A percentile compares a stretch with the other conserved stretches of the same genome.
phyloP scores from a whole-genome alignment of 2,329 filamentous ascomycete genomes.

The Calonectria ilicicola region DNA sequence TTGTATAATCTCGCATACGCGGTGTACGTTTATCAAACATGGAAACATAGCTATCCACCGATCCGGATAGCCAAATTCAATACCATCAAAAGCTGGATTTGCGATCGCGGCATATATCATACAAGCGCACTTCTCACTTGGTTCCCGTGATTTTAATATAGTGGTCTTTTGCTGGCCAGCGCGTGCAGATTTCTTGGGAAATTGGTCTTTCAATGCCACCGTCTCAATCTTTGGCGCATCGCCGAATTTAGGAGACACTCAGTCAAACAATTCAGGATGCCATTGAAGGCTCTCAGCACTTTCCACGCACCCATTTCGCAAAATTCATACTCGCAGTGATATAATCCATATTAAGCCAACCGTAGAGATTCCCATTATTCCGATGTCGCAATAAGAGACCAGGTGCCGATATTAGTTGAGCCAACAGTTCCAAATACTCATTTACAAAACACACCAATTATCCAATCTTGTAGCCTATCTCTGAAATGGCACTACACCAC shows the following conservation, averaged over 20 bases:
- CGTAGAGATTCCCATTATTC: too few species aligned
- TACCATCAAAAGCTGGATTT: slow-evolving; percentile 40
- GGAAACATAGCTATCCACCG: slow-evolving; percentile 38
- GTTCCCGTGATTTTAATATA: slow-evolving; percentile 22
- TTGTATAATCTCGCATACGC: slow-evolving; percentile 43
- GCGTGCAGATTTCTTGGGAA: neutral
- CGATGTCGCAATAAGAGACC: too few species aligned
- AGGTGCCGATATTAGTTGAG: too few species aligned
- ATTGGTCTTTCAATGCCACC: neutral
- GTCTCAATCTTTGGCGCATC: neutral
- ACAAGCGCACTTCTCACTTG: neutral
- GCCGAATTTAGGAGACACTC: neutral
- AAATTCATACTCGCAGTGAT: neutral
- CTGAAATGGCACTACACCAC: too few species aligned
- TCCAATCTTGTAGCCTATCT: too few species aligned
- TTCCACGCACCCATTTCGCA: neutral
- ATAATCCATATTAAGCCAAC: too few species aligned
- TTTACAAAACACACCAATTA: too few species aligned
- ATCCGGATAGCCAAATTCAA: slow-evolving; percentile 41
- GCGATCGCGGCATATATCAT: slow-evolving; percentile 35
- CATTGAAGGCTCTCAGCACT: too few species aligned
- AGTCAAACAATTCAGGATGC: neutral
- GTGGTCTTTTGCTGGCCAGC: neutral
- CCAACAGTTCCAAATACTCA: too few species aligned
- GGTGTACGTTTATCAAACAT: slow-evolving; percentile 50